Base-by-base conservation (phyloP, 306 rosid genomes). In the Canavalia ensiformis region DNA sequence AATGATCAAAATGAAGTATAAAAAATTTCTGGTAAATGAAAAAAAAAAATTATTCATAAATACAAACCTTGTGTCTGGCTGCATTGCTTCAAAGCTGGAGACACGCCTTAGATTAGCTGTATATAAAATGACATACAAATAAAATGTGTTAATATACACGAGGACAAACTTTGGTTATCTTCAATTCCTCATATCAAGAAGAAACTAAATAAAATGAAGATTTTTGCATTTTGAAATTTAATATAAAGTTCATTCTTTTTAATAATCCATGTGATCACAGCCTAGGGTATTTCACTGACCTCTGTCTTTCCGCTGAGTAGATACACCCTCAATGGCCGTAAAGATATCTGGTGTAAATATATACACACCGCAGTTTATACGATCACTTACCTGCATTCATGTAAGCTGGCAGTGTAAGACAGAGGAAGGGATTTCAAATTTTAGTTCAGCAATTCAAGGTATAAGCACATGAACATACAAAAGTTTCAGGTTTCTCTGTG, bases 401-500 rank as follows among this genome's bases (percentile, higher is more conserved):
- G 34, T 34, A 72, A 74, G 39, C 30, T 55, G 57, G 55, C 13
- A 85, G 37, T 45, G 66, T 73, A 68, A 79, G 68, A 62, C 18
- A 57, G 18, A 29, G 37, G 76, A 80, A 70, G 59, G 35, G 41
- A 68, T 84, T 87, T 47, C 44, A 67, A 56, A 68, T 42, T 41
- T 42, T 18, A 69, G 64, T 69, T 74, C 62, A 78, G 18, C 10
- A 67, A 49, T 66, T 39, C 64, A 77, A 46, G 68, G 72, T 25
- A 28, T 65, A 77, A 58, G 75, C 81, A 60, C 10, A 55, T 13
- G 8, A 56, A 69, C 97, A n/a, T 90, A 95, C 99, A 85, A 95
- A 95, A 72, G 98, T 95, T 80, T 95, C 99, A 6, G 99, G 99
- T 80, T 88, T 95, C 84, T 95, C 99, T 2, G 98, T 92, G 86